Conservation (phyloP, 768 basidiomycete genomes). For the Psilocybe cyanescens region DNA sequence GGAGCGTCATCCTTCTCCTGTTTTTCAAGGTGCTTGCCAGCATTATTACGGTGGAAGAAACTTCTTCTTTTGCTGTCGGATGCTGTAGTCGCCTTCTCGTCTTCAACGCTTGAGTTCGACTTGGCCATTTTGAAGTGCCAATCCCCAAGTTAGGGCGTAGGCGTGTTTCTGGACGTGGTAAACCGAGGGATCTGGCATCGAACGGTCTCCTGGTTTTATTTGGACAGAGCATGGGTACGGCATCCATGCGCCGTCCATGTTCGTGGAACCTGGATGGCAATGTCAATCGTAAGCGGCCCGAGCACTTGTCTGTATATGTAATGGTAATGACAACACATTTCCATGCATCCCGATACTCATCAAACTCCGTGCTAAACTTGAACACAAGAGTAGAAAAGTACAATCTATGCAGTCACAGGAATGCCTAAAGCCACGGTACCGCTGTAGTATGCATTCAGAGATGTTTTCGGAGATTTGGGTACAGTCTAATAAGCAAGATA, state of each 20-base stretch:
- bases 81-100: not conserved
- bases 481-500: too few species aligned
- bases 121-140: not conserved
- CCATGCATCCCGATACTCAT: not conserved
- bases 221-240: not conserved
- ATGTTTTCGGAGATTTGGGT: too few species aligned
- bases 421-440: too few species aligned
- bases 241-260: not conserved
- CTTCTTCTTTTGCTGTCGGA: not conserved
- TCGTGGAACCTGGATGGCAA: not conserved
- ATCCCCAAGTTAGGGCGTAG: not conserved
- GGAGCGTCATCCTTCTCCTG: not conserved
- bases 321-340: not conserved
- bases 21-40: not conserved
- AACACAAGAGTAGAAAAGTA: too few species aligned
- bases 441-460: too few species aligned
- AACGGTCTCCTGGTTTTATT: not conserved
- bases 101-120: slow-evolving; percentile 3
- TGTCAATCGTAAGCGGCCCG: not conserved
- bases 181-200: not conserved
- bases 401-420: too few species aligned
- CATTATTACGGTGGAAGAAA: not conserved
- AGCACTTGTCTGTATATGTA: not conserved
- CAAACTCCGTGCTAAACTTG: not conserved
- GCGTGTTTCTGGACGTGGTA: not conserved